A percentile compares a stretch with the other conserved stretches of the same genome.
phyloP scores from a whole-genome alignment of 2,329 filamentous ascomycete species.

The Fusarium sublunatum region DNA sequence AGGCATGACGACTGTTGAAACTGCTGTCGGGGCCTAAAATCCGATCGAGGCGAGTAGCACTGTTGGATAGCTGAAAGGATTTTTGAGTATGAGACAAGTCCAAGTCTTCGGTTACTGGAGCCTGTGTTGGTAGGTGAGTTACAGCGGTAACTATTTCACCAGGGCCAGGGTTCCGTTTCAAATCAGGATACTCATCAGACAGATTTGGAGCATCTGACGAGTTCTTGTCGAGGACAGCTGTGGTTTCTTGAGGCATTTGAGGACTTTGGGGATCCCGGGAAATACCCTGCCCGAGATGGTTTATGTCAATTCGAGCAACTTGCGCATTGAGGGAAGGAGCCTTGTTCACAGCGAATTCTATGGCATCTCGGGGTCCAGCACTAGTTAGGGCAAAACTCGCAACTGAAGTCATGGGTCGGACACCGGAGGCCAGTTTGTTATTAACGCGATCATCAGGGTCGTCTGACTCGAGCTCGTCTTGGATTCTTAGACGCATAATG shows the following conservation, averaged over 20 bases:
- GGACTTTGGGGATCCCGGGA: not conserved
- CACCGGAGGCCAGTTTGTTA: conserved; percentile 44
- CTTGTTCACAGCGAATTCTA: conserved; percentile 56
- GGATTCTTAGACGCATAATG: conserved; percentile 67
- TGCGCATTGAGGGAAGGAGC: conserved; percentile 9
- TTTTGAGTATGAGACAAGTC: conserved; percentile 24
- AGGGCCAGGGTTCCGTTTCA: not conserved
- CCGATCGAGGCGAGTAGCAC: conserved; percentile 32
- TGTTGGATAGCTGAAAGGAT: conserved; percentile 36
- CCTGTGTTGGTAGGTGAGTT: not conserved
- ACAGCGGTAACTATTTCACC: not conserved
- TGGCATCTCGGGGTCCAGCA: conserved; percentile 60
- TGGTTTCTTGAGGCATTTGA: not conserved
- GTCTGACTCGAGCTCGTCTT: conserved; percentile 65
- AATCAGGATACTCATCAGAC: not conserved
- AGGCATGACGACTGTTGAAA: conserved; percentile 47
- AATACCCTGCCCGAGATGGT: conserved; percentile 9
- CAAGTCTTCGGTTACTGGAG: conserved; percentile 8
- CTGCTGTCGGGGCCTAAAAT: conserved; percentile 43
- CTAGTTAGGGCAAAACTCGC: conserved; percentile 48
- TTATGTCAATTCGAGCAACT: not conserved
- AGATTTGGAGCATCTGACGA: not conserved
- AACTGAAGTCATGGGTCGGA: conserved; percentile 41
- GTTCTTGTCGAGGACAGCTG: not conserved
- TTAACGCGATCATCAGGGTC: conserved; percentile 52